Conservation (phyloP, 2,329 filamentous ascomycete species). For the Xylariomycetidae sp. region DNA sequence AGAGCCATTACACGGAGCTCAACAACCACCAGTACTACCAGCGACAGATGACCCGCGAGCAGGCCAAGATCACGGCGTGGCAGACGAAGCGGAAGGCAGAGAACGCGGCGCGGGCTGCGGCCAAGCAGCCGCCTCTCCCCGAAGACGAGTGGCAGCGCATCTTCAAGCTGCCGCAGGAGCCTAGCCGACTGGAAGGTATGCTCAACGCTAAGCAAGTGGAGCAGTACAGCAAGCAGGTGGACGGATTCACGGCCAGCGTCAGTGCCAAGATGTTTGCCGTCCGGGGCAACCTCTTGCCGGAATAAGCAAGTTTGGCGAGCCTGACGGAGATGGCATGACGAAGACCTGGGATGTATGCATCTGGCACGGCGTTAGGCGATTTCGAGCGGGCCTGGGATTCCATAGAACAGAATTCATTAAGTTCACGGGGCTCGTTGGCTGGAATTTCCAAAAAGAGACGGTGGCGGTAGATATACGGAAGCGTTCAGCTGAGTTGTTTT, state of each 20-base stretch:
- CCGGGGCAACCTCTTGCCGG: constrained; percentile 60
- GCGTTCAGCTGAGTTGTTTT: too few species aligned
- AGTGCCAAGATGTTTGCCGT: constrained; percentile 98
- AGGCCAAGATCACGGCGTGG: constrained; percentile 94
- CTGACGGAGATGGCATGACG: constrained; percentile 7
- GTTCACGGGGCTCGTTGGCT: too few species aligned
- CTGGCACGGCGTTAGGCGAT: constrained; percentile 29
- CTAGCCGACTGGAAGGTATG: constrained; percentile 86
- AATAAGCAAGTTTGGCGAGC: constrained; percentile 29
- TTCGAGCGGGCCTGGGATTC: constrained; percentile 17
- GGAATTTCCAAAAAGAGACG: too few species aligned
- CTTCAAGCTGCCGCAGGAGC: constrained; percentile 96
- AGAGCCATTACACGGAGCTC: constrained; percentile 95
- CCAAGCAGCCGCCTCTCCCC: constrained; percentile 83
- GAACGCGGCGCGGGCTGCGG: constrained; percentile 75
- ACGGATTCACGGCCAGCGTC: constrained; percentile 87
- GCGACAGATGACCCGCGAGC: constrained; percentile 85
- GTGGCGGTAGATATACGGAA: too few species aligned
- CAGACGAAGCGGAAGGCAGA: constrained; percentile 95
- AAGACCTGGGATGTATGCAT: constrained; percentile 24
- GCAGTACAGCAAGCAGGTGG: constrained; percentile 95
- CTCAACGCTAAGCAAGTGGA: constrained; percentile 94
- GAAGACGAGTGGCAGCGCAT: constrained; percentile 98
- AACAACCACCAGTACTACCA: constrained; percentile 99
- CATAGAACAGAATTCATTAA: constrained; percentile 15